These are phyloP conservation scores for Geotrichum macrosporum DNA, from an alignment of 1,139 yeast species.

Conservation along the genomic window DNA sequence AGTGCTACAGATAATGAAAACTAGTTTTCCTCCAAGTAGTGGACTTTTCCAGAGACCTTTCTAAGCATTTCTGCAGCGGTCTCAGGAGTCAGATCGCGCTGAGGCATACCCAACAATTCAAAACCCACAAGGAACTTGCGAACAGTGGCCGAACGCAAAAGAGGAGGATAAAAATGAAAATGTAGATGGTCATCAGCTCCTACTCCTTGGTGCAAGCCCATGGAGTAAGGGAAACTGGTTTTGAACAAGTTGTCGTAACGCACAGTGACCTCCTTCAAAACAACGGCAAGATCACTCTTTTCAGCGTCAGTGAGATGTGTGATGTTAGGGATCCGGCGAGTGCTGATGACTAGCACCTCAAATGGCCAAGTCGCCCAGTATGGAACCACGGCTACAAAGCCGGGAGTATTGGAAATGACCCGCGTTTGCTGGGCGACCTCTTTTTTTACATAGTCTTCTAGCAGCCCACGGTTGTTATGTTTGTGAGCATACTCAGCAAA, in stretches of 20 bases:
- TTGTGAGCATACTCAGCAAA: slow-evolving; percentile 46
- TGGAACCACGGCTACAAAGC: slow-evolving; percentile 69
- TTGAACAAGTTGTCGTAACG: slow-evolving; percentile 69
- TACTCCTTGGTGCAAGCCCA: slow-evolving; percentile 64
- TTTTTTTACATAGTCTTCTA: slow-evolving; percentile 60
- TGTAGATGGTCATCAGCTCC: slow-evolving; percentile 57
- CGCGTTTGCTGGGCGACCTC: slow-evolving; percentile 47
- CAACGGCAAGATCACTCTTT: slow-evolving; percentile 53
- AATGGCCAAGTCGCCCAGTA: slow-evolving; percentile 86
- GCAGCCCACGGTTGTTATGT: slow-evolving; percentile 47
- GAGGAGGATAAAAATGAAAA: slow-evolving; percentile 76
- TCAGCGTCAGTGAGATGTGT: slow-evolving; percentile 50
- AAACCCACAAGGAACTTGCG: slow-evolving; percentile 74
- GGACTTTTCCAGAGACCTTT: slow-evolving; percentile 13
- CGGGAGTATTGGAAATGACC: slow-evolving; percentile 55
- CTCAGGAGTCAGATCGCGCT: slow-evolving; percentile 72
- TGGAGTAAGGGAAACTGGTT: slow-evolving; percentile 71
- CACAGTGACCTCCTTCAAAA: slow-evolving; percentile 53
- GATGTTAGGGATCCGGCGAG: slow-evolving; percentile 51
- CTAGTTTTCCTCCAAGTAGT: too few relatives aligned
- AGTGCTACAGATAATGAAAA: too few relatives aligned
- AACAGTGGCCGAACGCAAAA: slow-evolving; percentile 69
- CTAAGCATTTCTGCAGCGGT: slow-evolving; percentile 50
- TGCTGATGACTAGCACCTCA: slow-evolving; percentile 60
- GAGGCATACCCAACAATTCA: slow-evolving; percentile 76